Conservation (phyloP, 345 rosid genomes). For the Brassica nigra region DNA sequence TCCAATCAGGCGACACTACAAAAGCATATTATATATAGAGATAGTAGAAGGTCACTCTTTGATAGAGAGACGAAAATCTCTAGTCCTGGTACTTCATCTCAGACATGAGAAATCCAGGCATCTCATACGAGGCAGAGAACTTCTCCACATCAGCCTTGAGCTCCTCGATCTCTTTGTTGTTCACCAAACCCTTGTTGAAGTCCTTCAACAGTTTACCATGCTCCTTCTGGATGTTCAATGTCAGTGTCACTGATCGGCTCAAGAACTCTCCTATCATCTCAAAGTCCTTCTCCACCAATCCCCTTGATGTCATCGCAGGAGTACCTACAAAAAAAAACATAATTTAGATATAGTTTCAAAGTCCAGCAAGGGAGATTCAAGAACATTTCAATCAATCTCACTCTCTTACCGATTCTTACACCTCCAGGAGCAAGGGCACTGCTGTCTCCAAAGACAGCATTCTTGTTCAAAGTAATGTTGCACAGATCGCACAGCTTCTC, state of each 20-base stretch:
- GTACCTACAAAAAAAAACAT: slow-evolving; percentile 52
- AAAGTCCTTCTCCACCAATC: slow-evolving; percentile 93
- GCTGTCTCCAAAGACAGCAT: slow-evolving; percentile 99
- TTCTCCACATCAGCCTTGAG: slow-evolving; percentile 86
- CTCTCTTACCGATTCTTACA: slow-evolving; percentile 81
- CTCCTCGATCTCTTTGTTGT: slow-evolving; percentile 84
- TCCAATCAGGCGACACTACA: slow-evolving; percentile 28
- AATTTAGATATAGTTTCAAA: background rate
- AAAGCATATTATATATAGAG: slow-evolving; percentile 25
- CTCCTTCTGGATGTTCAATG: slow-evolving; percentile 83
- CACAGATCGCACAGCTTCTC: slow-evolving; percentile 96
- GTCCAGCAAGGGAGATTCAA: background rate
- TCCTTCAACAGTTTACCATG: slow-evolving; percentile 87
- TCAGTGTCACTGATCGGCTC: slow-evolving; percentile 77
- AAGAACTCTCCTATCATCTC: slow-evolving; percentile 94
- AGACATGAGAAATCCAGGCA: slow-evolving; percentile 77
- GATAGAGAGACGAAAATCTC: slow-evolving; percentile 14
- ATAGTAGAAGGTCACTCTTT: slow-evolving; percentile 14
- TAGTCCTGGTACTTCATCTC: slow-evolving; percentile 81
- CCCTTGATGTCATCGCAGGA: slow-evolving; percentile 99
- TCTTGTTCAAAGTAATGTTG: slow-evolving; percentile 97
- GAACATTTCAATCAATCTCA: background rate
- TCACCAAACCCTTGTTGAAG: slow-evolving; percentile 81
- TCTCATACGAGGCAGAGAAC: slow-evolving; percentile 70
- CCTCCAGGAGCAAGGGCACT: slow-evolving; percentile 99